phyloP scores from a whole-genome alignment of 257 asterid species.

The Verbena officinalis region DNA sequence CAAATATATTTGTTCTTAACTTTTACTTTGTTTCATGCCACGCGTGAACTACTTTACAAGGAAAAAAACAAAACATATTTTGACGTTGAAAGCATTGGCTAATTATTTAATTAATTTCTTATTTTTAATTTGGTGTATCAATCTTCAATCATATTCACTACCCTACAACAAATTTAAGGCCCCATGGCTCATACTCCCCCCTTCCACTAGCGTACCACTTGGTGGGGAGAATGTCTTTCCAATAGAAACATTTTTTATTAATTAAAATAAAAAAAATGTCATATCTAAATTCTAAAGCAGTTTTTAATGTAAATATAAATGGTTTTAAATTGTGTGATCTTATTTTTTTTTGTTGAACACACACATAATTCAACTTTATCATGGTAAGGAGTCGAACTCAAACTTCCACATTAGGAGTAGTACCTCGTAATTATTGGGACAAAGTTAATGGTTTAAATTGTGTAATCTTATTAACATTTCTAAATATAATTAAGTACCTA shows the following conservation, averaged over 20 bases:
- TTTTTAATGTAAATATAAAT: neutral
- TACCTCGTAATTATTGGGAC: too few species aligned
- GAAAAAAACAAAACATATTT: neutral
- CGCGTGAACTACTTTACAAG: slow-evolving; percentile 33
- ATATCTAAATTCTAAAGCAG: neutral
- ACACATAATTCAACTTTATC: too few species aligned
- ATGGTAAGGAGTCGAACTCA: too few species aligned
- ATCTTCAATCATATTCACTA: slow-evolving; percentile 20
- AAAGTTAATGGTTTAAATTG: too few species aligned
- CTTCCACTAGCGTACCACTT: slow-evolving; percentile 20
- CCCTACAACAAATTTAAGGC: neutral
- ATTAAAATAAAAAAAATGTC: neutral
- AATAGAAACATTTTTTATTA: neutral
- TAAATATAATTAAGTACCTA: neutral
- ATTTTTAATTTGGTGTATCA: neutral
- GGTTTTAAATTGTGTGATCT: too few species aligned
- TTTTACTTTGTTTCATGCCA: slow-evolving; percentile 7
- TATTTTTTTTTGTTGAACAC: too few species aligned
- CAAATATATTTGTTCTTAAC: neutral
- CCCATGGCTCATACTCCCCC: slow-evolving; percentile 18
- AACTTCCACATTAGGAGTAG: too few species aligned
- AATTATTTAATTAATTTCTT: too few species aligned
- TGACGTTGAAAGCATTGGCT: slow-evolving; percentile 15
- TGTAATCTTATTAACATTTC: too few species aligned
- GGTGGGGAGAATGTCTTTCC: neutral